Evolutionary conservation across 208 protist genomes (phyloP).

Genomic region (Leishmania major): DNA sequence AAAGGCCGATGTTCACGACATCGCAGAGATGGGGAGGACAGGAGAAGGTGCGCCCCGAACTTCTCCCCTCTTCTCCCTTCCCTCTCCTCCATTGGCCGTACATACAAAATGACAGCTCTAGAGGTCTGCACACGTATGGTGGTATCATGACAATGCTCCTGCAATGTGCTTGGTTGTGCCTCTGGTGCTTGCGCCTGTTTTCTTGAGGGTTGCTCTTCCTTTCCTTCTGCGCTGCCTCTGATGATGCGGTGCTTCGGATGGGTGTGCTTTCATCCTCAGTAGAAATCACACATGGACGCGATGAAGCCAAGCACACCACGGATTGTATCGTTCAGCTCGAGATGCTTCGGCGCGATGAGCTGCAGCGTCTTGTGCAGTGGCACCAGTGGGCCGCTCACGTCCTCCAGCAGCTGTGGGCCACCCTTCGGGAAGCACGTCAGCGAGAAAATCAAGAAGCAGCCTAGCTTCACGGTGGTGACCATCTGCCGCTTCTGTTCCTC

Average conservation of each 20-base stretch:
- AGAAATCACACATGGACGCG: slow-evolving; percentile 89
- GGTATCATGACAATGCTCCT: background rate
- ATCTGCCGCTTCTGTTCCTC: slow-evolving; percentile 74
- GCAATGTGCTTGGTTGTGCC: background rate
- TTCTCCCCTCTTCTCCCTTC: background rate
- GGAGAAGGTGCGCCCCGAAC: background rate
- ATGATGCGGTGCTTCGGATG: background rate
- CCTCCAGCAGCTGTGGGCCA: slow-evolving; percentile 74
- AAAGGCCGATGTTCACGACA: background rate
- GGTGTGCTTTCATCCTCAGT: slow-evolving; percentile 32
- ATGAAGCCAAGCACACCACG: slow-evolving; percentile 79
- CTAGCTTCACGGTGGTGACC: slow-evolving; percentile 80
- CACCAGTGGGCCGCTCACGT: slow-evolving; percentile 66
- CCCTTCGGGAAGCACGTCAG: slow-evolving; percentile 79
- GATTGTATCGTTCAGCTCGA: slow-evolving; percentile 69
- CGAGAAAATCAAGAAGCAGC: slow-evolving; percentile 83
- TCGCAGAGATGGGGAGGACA: background rate
- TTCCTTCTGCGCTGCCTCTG: background rate
- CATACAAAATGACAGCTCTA: background rate
- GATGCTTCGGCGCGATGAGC: slow-evolving; percentile 69
- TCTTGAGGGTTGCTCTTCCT: background rate
- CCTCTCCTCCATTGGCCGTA: background rate
- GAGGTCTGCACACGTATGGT: background rate
- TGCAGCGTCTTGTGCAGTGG: slow-evolving; percentile 74
- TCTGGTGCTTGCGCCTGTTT: background rate